These are phyloP conservation scores for Nephelium lappaceum DNA, from an alignment of 345 rosid genomes.

Conservation along the genomic window DNA sequence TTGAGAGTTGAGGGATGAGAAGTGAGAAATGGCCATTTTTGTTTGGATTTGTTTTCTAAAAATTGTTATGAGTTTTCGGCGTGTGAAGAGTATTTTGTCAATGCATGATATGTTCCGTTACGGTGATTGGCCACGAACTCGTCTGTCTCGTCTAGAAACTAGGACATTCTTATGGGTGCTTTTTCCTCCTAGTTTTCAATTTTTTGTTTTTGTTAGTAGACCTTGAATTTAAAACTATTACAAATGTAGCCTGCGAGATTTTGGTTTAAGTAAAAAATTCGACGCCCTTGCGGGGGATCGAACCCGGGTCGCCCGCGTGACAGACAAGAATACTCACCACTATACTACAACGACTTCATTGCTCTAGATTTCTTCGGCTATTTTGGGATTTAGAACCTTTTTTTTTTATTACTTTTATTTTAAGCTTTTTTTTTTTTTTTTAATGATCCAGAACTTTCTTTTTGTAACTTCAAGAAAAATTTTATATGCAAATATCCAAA, in stretches of 20 bases:
- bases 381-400: too few species aligned
- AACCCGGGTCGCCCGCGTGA: conserved; percentile 81
- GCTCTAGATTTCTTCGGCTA: too few species aligned
- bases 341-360: conserved; percentile 58
- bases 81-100: neutral
- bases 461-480: too few species aligned
- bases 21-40: neutral
- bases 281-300: conserved; percentile 78
- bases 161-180: neutral
- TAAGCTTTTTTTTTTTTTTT: too few species aligned
- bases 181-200: too few species aligned
- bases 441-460: too few species aligned
- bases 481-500: too few species aligned
- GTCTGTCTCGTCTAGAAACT: neutral
- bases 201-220: neutral
- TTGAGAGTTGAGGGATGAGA: neutral
- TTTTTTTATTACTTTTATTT: too few species aligned
- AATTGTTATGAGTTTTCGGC: neutral
- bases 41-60: neutral
- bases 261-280: neutral
- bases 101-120: neutral
- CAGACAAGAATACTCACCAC: conserved; percentile 72
- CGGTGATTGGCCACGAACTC: neutral
- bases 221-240: neutral
- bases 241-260: neutral